These are phyloP conservation scores for Ceriops decandra DNA, from an alignment of 345 rosid genomes.

Conservation along the genomic window DNA sequence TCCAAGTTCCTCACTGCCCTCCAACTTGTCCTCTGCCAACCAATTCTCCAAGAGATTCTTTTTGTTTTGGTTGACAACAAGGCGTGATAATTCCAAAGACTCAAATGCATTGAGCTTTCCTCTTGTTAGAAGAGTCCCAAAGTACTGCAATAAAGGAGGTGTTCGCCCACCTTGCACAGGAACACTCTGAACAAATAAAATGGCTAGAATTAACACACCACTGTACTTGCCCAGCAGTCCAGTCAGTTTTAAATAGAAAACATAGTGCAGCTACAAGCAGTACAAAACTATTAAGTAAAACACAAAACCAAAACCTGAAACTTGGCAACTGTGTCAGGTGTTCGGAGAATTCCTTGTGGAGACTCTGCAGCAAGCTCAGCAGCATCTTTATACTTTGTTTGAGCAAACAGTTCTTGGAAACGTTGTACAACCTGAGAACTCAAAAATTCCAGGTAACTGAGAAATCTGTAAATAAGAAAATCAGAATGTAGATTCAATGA, in stretches of 20 bases:
- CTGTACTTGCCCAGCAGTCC: not conserved
- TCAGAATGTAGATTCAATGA: too few species aligned
- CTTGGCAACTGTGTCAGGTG: slow-evolving; percentile 95
- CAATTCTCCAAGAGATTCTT: slow-evolving; percentile 94
- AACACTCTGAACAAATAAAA: slow-evolving; percentile 63
- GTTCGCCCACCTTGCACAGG: slow-evolving; percentile 99
- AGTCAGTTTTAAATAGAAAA: not conserved
- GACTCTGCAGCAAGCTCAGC: slow-evolving; percentile 99
- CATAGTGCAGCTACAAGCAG: not conserved
- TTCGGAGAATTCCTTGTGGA: slow-evolving; percentile 95
- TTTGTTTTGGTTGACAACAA: slow-evolving; percentile 97
- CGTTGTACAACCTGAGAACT: slow-evolving; percentile 82
- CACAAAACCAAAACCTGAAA: slow-evolving; percentile 59
- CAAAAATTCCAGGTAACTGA: too few species aligned
- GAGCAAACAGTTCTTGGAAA: slow-evolving; percentile 95
- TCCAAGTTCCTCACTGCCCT: slow-evolving; percentile 97
- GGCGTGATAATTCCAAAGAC: slow-evolving; percentile 95
- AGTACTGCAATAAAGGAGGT: slow-evolving; percentile 94
- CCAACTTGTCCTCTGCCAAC: slow-evolving; percentile 98
- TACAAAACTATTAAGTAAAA: slow-evolving; percentile 2
- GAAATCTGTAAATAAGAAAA: too few species aligned
- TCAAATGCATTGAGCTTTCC: slow-evolving; percentile 98
- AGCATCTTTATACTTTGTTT: slow-evolving; percentile 97
- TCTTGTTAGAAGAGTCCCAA: slow-evolving; percentile 88
- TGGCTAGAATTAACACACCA: not conserved